phyloP scores from a whole-genome alignment of 139 green algal species.

The Eudorina sp. region DNA sequence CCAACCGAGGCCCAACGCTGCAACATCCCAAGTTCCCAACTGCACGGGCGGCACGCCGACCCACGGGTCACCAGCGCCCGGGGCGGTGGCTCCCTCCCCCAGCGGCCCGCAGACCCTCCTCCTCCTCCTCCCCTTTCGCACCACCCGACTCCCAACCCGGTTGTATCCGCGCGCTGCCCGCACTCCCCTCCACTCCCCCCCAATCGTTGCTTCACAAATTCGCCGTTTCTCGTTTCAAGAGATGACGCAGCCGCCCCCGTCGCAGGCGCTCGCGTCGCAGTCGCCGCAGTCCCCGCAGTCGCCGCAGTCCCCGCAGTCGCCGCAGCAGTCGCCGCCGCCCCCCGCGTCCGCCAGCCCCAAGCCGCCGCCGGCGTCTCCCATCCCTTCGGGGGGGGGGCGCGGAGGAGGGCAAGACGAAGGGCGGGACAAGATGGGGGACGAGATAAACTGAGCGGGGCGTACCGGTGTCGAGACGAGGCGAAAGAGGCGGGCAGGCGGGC shows the following conservation, averaged over 20 bases:
- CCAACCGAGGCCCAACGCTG: too few species aligned
- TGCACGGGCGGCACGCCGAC: too few species aligned
- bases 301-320: constrained; percentile 22
- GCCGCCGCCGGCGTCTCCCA: not conserved
- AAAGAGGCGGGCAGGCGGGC: not conserved
- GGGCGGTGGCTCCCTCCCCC: too few species aligned
- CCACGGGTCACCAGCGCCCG: too few species aligned
- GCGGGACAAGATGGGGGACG: too few species aligned
- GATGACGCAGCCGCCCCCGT: not conserved
- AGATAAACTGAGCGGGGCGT: too few species aligned
- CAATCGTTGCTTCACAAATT: not conserved
- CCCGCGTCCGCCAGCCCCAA: constrained; percentile 22
- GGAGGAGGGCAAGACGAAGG: not conserved
- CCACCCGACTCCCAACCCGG: not conserved
- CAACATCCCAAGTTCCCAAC: too few species aligned
- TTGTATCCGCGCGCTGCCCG: too few species aligned
- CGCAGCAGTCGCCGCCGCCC: constrained; percentile 40
- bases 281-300: constrained; percentile 45
- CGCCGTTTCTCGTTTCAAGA: not conserved
- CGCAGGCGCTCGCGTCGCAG: not conserved
- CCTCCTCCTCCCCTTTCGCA: not conserved
- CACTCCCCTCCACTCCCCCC: not conserved
- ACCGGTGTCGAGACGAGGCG: too few species aligned
- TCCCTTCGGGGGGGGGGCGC: not conserved
- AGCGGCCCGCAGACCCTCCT: too few species aligned